Evolutionary conservation across 1,284 basidiomycete species (phyloP).

Genomic region (Acaromyces ingoldii): DNA sequence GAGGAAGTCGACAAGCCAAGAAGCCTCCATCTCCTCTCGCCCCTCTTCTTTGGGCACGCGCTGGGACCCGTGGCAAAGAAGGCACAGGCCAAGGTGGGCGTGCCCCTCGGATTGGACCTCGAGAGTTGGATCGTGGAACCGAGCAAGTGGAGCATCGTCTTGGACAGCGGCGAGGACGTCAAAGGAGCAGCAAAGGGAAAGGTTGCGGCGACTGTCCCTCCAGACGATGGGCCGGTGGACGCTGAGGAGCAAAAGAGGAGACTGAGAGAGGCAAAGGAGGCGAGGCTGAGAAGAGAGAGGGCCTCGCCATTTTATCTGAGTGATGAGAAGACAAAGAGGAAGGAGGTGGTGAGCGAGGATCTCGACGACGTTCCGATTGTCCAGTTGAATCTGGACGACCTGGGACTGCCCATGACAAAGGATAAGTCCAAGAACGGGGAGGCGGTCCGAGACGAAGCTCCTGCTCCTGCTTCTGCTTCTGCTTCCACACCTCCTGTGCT

Average conservation of each 20-base stretch:
- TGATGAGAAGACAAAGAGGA: not conserved
- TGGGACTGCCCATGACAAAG: not conserved
- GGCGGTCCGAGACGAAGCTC: not conserved
- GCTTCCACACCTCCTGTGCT: not conserved
- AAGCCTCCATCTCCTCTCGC: slow-evolving; percentile 77
- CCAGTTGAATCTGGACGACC: slow-evolving; percentile 23
- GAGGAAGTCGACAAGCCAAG: slow-evolving; percentile 59
- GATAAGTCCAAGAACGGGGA: not conserved
- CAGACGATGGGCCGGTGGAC: too few species aligned
- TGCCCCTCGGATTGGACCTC: slow-evolving; percentile 79
- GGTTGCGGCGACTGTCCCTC: too few species aligned
- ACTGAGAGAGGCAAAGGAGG: too few species aligned
- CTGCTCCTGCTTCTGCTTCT: not conserved
- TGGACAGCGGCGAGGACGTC: slow-evolving; percentile 3
- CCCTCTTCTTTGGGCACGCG: slow-evolving; percentile 73
- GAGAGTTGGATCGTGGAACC: slow-evolving; percentile 64
- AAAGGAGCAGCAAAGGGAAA: slow-evolving; percentile 15
- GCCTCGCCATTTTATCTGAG: not conserved
- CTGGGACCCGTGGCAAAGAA: slow-evolving; percentile 75
- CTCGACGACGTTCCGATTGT: slow-evolving; percentile 43
- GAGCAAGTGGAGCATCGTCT: slow-evolving; percentile 12
- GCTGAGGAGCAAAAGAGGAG: too few species aligned
- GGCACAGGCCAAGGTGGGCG: slow-evolving; percentile 73
- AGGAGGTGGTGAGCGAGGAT: slow-evolving; percentile 15
- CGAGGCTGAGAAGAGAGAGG: not conserved